A percentile compares a stretch with the other conserved stretches of the same genome.
phyloP scores from a whole-genome alignment of 202 grass and related monocot genomes.

The Schoenoplectus triqueter region DNA sequence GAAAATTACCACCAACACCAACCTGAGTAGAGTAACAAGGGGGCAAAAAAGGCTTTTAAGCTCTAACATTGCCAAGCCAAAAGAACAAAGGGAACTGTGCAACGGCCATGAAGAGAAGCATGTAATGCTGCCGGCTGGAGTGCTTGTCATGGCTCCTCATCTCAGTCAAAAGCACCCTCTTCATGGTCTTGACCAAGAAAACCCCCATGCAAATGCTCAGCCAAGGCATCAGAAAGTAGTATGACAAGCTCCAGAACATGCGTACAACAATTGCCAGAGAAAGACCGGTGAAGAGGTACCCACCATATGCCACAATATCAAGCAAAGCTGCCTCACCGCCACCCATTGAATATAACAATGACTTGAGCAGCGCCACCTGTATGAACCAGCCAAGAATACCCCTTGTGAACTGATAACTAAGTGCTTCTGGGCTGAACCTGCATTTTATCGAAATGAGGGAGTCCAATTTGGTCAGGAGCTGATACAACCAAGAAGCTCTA shows the following conservation, averaged over 20 bases:
- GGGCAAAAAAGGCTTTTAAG: slow-evolving; percentile 39
- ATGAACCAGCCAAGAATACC: slow-evolving; percentile 74
- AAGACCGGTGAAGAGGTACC: slow-evolving; percentile 72
- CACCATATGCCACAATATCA: slow-evolving; percentile 73
- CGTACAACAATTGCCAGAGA: slow-evolving; percentile 63
- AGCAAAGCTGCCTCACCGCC: slow-evolving; percentile 62
- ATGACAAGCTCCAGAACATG: slow-evolving; percentile 66
- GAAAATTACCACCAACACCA: background rate
- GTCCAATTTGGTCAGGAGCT: background rate
- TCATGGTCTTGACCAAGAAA: slow-evolving; percentile 93
- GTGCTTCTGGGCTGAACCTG: slow-evolving; percentile 74
- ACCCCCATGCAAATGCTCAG: slow-evolving; percentile 88
- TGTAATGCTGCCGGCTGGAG: slow-evolving; percentile 73
- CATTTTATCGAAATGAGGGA: background rate
- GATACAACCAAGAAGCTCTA: background rate
- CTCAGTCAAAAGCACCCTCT: slow-evolving; percentile 80
- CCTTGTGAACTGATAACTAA: slow-evolving; percentile 68
- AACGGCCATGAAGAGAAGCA: slow-evolving; percentile 84
- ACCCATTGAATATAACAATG: slow-evolving; percentile 65
- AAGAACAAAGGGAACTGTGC: slow-evolving; percentile 91
- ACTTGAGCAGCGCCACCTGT: slow-evolving; percentile 67
- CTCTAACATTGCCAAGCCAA: slow-evolving; percentile 75
- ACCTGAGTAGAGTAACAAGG: slow-evolving; percentile 13
- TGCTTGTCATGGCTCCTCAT: slow-evolving; percentile 74
- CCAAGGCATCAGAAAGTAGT: slow-evolving; percentile 79